Evolutionary conservation across 805 yeast species (phyloP).

Genomic region (Saccharomyces mikatae): DNA sequence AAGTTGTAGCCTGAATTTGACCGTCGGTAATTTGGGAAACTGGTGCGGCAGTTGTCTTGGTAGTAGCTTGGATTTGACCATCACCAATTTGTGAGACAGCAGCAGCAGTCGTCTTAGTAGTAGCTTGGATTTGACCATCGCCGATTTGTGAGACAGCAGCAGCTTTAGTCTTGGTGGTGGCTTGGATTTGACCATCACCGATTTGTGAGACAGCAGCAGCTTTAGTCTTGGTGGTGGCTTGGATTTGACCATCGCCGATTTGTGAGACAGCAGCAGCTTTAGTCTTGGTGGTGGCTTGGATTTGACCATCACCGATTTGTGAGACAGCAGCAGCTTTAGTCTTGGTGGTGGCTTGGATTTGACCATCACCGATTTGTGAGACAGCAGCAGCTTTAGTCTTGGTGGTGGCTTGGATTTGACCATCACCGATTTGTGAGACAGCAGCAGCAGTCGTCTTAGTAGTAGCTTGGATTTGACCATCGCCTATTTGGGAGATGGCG

Average conservation of each 20-base stretch:
- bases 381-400: conserved; percentile 27
- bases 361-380: conserved; percentile 45
- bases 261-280: conserved; percentile 22
- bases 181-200: conserved; percentile 51
- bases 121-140: conserved; percentile 32
- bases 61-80: conserved; percentile 37
- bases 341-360: conserved; percentile 39
- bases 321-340: conserved; percentile 25
- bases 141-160: conserved; percentile 35
- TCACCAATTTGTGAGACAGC: conserved; percentile 35
- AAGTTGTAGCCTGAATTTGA: conserved; percentile 37
- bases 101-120: conserved; percentile 25
- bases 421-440: conserved; percentile 44
- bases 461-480: conserved; percentile 47
- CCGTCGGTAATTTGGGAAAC: conserved; percentile 40
- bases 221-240: conserved; percentile 21
- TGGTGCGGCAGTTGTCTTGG: conserved; percentile 21
- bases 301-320: conserved; percentile 37
- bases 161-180: conserved; percentile 26
- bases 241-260: conserved; percentile 17
- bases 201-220: conserved; percentile 42
- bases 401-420: conserved; percentile 38
- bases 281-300: conserved; percentile 27
- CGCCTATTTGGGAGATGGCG: conserved; percentile 39
- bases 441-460: conserved; percentile 30